Evolutionary conservation across 129 eudicot species (phyloP).

Genomic region (Kitagawia praeruptora): DNA sequence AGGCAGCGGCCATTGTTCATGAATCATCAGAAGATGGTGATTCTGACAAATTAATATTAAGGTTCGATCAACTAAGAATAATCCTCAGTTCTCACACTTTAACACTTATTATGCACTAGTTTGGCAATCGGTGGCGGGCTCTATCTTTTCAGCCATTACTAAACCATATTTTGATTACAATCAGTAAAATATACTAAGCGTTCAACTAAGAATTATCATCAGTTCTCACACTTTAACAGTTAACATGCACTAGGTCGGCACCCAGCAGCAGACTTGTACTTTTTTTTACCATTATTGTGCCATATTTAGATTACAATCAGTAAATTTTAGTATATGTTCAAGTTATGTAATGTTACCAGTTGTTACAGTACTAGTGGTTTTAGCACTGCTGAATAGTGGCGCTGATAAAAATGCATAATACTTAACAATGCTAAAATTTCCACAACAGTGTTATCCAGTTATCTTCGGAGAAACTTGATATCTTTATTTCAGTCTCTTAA

Average conservation of each 20-base stretch:
- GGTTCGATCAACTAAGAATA: too few relatives aligned
- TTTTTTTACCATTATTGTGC: too few relatives aligned
- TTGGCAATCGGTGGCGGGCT: not conserved
- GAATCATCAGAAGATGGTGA: not conserved
- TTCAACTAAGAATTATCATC: too few relatives aligned
- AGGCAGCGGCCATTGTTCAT: not conserved
- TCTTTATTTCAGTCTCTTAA: too few relatives aligned
- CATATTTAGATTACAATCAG: not conserved
- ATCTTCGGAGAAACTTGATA: too few relatives aligned
- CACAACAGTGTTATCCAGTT: not conserved
- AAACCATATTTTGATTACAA: too few relatives aligned
- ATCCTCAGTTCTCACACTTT: not conserved
- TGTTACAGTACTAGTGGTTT: not conserved
- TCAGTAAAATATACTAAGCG: not conserved
- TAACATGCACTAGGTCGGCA: too few relatives aligned
- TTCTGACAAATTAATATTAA: not conserved
- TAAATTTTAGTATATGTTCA: not conserved
- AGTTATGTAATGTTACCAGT: too few relatives aligned
- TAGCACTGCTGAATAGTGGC: not conserved
- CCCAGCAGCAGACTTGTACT: too few relatives aligned
- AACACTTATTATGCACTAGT: not conserved
- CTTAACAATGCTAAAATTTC: too few relatives aligned
- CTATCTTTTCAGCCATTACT: not conserved
- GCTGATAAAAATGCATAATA: not conserved
- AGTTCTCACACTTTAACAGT: too few relatives aligned